phyloP scores from a whole-genome alignment of 2,329 filamentous ascomycete genomes.

The Cladosporium sp. region DNA sequence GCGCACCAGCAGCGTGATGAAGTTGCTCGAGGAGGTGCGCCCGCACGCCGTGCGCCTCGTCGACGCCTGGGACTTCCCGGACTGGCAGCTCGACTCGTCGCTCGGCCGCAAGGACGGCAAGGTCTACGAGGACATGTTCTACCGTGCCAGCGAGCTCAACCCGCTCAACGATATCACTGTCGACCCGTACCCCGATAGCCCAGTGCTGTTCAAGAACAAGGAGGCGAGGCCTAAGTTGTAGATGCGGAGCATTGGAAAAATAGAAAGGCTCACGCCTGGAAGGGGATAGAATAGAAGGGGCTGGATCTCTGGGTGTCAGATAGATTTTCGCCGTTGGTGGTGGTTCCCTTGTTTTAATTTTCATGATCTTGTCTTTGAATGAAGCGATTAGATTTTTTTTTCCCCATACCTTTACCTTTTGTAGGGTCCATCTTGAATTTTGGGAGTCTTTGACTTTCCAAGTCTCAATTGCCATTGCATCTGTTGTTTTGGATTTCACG shows the following conservation, averaged over 20 bases:
- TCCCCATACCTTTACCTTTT: too few relatives aligned
- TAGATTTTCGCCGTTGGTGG: not conserved
- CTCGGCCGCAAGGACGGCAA: constrained; percentile 71
- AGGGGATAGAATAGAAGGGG: not conserved
- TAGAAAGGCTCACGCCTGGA: constrained; percentile 8
- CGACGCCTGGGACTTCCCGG: constrained; percentile 74
- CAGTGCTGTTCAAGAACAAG: constrained; percentile 63
- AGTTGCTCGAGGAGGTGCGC: constrained; percentile 69
- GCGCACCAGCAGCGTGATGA: constrained; percentile 67
- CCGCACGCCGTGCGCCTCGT: constrained; percentile 73
- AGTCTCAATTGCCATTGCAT: too few relatives aligned
- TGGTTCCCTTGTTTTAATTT: not conserved
- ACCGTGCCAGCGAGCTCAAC: constrained; percentile 70
- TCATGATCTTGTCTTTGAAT: not conserved
- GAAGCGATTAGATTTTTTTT: not conserved
- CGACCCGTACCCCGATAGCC: constrained; percentile 69
- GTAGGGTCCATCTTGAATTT: too few relatives aligned
- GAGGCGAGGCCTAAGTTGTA: constrained; percentile 46
- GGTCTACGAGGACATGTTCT: constrained; percentile 77
- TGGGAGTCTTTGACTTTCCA: too few relatives aligned
- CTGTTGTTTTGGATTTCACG: too few relatives aligned
- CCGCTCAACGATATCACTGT: constrained; percentile 72
- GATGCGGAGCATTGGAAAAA: not conserved
- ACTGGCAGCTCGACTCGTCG: constrained; percentile 74
- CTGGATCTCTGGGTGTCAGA: not conserved